Conservation (phyloP, 306 rosid species). For the Casuarina cunninghamiana region DNA sequence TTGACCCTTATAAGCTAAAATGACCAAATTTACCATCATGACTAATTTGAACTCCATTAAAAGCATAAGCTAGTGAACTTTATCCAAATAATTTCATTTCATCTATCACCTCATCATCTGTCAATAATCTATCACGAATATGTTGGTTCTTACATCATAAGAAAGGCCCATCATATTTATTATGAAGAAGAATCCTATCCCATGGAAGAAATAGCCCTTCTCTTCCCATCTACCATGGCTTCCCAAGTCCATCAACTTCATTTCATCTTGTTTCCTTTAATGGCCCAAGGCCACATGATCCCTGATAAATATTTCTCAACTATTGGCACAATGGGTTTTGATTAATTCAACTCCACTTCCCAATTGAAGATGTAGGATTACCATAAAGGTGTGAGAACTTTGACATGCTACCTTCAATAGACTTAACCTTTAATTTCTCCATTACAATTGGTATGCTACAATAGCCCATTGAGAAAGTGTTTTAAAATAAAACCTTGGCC, state of each 20-base stretch:
- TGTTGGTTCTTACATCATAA: constrained; percentile 39
- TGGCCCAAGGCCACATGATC: constrained; percentile 52
- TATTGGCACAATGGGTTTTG: constrained; percentile 27
- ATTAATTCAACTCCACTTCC: constrained; percentile 26
- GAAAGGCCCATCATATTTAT: not conserved
- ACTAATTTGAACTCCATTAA: too few relatives aligned
- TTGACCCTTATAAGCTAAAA: too few relatives aligned
- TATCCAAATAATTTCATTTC: not conserved
- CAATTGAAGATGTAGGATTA: constrained; percentile 34
- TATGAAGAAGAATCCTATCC: too few relatives aligned
- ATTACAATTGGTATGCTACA: constrained; percentile 29
- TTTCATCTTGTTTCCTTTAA: constrained; percentile 29
- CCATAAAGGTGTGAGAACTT: constrained; percentile 66
- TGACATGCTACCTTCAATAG: constrained; percentile 55
- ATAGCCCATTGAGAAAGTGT: constrained; percentile 35
- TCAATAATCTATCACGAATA: constrained; percentile 1
- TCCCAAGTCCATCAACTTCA: constrained; percentile 20
- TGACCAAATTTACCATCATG: too few relatives aligned
- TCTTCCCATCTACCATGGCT: not conserved
- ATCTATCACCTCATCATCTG: not conserved
- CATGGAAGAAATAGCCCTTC: too few relatives aligned
- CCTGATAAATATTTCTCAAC: constrained; percentile 42
- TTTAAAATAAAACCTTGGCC: constrained; percentile 47
- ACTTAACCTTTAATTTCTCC: constrained; percentile 27
- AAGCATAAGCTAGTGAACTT: not conserved